Base-by-base conservation (phyloP, 805 yeast genomes). In the Starmerella potacharoeniae region DNA sequence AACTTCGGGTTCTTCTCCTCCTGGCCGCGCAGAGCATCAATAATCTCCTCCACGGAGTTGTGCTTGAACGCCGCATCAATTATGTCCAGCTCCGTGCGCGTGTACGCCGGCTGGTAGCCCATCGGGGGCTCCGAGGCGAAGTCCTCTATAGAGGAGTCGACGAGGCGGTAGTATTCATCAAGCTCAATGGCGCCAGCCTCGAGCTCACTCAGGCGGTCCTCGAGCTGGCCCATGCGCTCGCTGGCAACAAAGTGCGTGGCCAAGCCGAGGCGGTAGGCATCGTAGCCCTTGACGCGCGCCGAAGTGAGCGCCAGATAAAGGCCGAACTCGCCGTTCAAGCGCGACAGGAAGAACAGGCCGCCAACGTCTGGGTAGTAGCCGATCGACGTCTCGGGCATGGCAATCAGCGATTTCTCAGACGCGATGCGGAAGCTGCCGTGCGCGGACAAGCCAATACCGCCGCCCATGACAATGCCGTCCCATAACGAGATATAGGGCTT, bases 321-420 rank as follows among this genome's bases (percentile, higher is more conserved):
- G 49, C 97, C 97, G 57, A 90, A 72, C 62, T 86, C 81, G 52
- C 86, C 87, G 64, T 87, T 89, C 57, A 88, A 71, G 60, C 85
- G 79, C 36, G 95, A 89, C 62, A 93, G 73, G 71, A 89, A 90
- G 71, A 87, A 91, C 10, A 95, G 81, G 39, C 95, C 83, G 45
- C 97, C 98, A 11, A 93, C 97, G 69, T 93, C 98, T 22, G 95
- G 95, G 71, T 87, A 86, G 69, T 88, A 87, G 1, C 98, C 98
- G 68, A 93, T 93, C 65, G 86, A 89, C 76, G 95, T 85, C 71
- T 93, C 97, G 8, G 98, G 97, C 98, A 93, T 93, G 58, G 97
- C 96, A 72, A 89, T 78, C 67, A 83, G 77, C 10, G 97, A 90
- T 64, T 79, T 78, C 64, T 91, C 97, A 43, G 96, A 86, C n/a